A percentile compares a stretch with the other conserved stretches of the same genome.
Conservation (phyloP, 306 rosid genomes). For the Acacia crassicarpa region DNA sequence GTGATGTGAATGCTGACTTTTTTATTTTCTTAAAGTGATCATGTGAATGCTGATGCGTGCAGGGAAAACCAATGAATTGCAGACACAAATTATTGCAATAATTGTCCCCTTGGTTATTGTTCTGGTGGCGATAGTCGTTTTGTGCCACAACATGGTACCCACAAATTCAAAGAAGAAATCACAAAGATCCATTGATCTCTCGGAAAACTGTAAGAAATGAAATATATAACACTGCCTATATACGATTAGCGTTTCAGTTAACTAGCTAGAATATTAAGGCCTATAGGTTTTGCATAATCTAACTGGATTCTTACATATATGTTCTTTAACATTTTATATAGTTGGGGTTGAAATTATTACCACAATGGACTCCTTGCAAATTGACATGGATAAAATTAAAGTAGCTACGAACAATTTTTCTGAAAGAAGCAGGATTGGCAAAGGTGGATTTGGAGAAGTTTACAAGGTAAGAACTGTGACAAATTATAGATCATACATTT, state of each 20-base stretch:
- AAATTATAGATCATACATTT: neutral
- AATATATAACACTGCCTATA: neutral
- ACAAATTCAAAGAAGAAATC: conserved; percentile 24
- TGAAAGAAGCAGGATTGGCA: conserved; percentile 41
- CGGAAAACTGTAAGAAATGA: conserved; percentile 31
- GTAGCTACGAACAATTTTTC: conserved; percentile 54
- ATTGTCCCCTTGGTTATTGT: conserved; percentile 30
- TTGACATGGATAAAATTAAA: conserved; percentile 48
- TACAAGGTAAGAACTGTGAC: conserved; percentile 44
- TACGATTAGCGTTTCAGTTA: neutral
- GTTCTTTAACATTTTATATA: conserved; percentile 23
- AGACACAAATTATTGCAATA: conserved; percentile 22
- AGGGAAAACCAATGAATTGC: conserved; percentile 35
- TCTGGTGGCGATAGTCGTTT: conserved; percentile 16
- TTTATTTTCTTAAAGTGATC: too few relatives aligned
- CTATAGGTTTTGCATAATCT: neutral
- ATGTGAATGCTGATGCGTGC: neutral
- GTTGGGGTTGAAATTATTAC: conserved; percentile 33
- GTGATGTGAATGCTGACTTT: neutral
- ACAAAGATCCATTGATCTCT: neutral
- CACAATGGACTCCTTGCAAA: conserved; percentile 48
- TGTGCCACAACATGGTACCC: conserved; percentile 27
- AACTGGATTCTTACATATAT: neutral
- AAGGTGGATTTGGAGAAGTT: conserved; percentile 72
- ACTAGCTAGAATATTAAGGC: neutral